Evolutionary conservation across 2,329 filamentous ascomycete species (phyloP), one percentile per base, ranked within the genome.

Genomic region (Trichoderma polysporum): DNA sequence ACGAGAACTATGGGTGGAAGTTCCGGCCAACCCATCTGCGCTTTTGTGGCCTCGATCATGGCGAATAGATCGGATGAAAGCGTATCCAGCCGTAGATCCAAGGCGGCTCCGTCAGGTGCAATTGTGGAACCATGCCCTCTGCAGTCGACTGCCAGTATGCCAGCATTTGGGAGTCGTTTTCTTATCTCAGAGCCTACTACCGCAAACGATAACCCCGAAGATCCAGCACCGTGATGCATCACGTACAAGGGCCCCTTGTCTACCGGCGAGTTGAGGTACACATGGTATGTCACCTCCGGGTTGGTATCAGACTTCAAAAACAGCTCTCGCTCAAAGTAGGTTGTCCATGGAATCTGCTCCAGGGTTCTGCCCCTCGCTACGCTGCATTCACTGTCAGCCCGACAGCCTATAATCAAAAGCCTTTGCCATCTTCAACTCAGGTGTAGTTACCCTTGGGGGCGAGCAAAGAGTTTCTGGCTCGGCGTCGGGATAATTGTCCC

Each of bases 211-310:
- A 98, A 86, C 7, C 91, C 96, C 0, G 94, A 97, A 4, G 94
- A 97, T 17, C 95, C 95, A 47, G 92, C 95, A 45, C 95, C 95
- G 79, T 99, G 95, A 76, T 99, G 95, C 79, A 91, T 92, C 68
- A 98, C 90, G 78, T 99, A 94, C 5, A 99, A 83, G 0, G 94
- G 93, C 0, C 91, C 92, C 69, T 86, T 85, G 41, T 85, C 88
- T 49, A 85, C 85, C 9, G 94, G 94, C 0, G 93, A 93, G 22
- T 89, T 97, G 50, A 98, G 83, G 77, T 98, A 98, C 66, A 88
- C 91, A 81, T 99, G 95, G 75, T 94, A 91, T 60, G 83, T 86
- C 49, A 92, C 86, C 25, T 80, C 71, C 13, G 76, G 74, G 12
- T 77, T 76, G 39, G 78, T 73, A 56, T 80, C 76, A 60, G 82